phyloP scores from a whole-genome alignment of 805 yeast genomes.

The Candida michaelii region DNA sequence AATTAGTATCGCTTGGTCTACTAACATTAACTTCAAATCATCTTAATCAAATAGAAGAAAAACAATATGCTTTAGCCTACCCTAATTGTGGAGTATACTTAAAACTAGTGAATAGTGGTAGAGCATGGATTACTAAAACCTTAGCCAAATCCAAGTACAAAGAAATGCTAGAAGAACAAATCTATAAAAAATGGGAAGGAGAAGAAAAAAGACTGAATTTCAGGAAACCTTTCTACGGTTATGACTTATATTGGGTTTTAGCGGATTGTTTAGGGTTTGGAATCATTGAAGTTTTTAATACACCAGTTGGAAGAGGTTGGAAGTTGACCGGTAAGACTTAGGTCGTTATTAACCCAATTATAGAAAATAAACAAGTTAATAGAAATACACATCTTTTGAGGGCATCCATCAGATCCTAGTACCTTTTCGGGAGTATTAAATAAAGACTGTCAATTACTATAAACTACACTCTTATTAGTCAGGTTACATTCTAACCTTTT shows the following conservation, averaged over 20 bases:
- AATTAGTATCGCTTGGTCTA: slow-evolving; percentile 41
- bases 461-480: too few species aligned
- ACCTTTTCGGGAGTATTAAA: too few species aligned
- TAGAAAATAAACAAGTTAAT: too few species aligned
- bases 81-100: slow-evolving; percentile 54
- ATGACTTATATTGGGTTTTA: slow-evolving; percentile 49
- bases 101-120: slow-evolving; percentile 43
- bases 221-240: slow-evolving; percentile 50
- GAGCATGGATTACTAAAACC: slow-evolving; percentile 43
- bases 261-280: slow-evolving; percentile 56
- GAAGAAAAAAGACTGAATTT: slow-evolving; percentile 37
- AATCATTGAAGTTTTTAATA: slow-evolving; percentile 48
- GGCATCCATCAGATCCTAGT: too few species aligned
- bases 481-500: slow-evolving; percentile 42
- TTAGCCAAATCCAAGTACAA: slow-evolving; percentile 37
- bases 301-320: slow-evolving; percentile 61
- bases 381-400: too few species aligned
- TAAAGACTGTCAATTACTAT: not conserved
- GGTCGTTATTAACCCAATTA: too few species aligned
- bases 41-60: slow-evolving; percentile 39
- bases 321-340: slow-evolving; percentile 49
- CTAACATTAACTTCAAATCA: slow-evolving; percentile 47
- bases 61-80: slow-evolving; percentile 42
- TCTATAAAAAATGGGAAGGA: slow-evolving; percentile 49
- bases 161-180: slow-evolving; percentile 43